A percentile compares a stretch with the other conserved stretches of the same genome.
Conservation (phyloP, 176 grass and related monocot species). For the Oryza rufipogon region DNA sequence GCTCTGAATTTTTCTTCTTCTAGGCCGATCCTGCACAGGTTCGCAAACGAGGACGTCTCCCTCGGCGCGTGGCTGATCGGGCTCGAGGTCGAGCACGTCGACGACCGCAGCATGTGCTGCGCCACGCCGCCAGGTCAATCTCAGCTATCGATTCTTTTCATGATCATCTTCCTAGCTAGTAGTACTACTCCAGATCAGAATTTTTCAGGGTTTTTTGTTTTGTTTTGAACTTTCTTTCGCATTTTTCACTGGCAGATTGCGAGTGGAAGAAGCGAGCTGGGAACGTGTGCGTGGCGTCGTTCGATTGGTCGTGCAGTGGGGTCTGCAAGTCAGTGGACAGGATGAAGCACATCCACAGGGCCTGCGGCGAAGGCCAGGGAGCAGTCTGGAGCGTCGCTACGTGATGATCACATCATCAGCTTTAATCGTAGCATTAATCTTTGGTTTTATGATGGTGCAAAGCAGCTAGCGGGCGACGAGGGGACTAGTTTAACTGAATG, state of each 20-base stretch:
- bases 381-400: conserved; percentile 59
- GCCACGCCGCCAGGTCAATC: conserved; percentile 77
- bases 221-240: neutral
- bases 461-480: neutral
- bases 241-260: conserved; percentile 46
- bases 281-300: conserved; percentile 79
- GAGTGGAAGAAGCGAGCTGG: conserved; percentile 84
- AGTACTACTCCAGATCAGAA: too few species aligned
- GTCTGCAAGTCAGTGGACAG: conserved; percentile 74
- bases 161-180: too few species aligned
- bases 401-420: conserved; percentile 36
- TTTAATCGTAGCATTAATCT: neutral
- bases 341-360: conserved; percentile 76
- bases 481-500: neutral
- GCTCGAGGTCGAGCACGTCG: conserved; percentile 82
- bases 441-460: neutral
- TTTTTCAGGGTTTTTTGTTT: neutral
- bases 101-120: conserved; percentile 91
- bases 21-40: conserved; percentile 85
- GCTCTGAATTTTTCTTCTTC: neutral
- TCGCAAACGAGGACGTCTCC: conserved; percentile 88
- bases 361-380: conserved; percentile 72
- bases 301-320: conserved; percentile 87
- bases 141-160: neutral
- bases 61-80: conserved; percentile 87